A percentile compares a stretch with the other conserved stretches of the same genome.
phyloP scores from a whole-genome alignment of 2,329 filamentous ascomycete species.

The Purpureocillium lavendulum region DNA sequence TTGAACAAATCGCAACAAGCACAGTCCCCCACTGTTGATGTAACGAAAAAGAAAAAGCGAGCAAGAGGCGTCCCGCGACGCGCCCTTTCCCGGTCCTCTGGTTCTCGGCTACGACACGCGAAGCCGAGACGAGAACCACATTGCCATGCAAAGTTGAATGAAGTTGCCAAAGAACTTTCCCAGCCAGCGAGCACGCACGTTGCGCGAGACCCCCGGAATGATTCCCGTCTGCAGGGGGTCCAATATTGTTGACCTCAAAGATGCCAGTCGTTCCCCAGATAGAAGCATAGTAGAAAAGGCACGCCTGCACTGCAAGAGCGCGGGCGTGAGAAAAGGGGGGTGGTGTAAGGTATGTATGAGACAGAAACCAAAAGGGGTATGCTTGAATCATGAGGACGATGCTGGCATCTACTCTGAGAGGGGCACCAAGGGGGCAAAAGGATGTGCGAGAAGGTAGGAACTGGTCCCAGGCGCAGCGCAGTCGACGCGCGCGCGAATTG shows the following conservation, averaged over 20 bases:
- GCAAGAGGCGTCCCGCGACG: not conserved
- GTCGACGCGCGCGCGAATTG: conserved; percentile 16
- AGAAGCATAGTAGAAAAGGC: not conserved
- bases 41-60: conserved; percentile 10
- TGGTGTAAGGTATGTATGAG: not conserved
- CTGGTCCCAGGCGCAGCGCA: conserved; percentile 12
- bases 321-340: not conserved
- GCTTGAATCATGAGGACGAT: too few relatives aligned
- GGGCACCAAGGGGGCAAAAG: conserved; percentile 2
- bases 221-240: conserved; percentile 7
- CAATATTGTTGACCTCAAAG: conserved; percentile 13
- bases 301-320: not conserved
- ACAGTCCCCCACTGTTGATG: conserved; percentile 8
- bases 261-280: conserved; percentile 6
- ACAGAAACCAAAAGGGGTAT: not conserved
- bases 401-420: conserved; percentile 9
- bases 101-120: not conserved
- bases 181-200: conserved; percentile 14
- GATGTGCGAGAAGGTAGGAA: conserved; percentile 6
- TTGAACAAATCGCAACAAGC: conserved; percentile 13
- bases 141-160: conserved; percentile 6
- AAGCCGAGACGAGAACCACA: conserved; percentile 12
- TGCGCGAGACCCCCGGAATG: conserved; percentile 5
- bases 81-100: too few relatives aligned
- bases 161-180: conserved; percentile 3